Evolutionary conservation across 2,329 filamentous ascomycete species (phyloP).

Genomic region (Esteya vermicola): DNA sequence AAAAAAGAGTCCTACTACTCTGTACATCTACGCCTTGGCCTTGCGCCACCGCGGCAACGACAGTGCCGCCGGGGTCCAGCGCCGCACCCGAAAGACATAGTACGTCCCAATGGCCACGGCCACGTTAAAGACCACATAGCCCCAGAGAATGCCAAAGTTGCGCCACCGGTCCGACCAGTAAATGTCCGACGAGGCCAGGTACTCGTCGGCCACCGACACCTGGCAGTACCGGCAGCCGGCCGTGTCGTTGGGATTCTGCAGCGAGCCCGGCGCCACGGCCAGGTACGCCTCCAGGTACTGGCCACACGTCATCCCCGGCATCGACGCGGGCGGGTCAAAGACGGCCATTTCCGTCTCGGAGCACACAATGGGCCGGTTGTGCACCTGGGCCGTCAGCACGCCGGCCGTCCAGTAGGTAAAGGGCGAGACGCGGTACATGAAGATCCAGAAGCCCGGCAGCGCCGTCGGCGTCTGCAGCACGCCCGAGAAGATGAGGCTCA

Average conservation of each 20-base stretch:
- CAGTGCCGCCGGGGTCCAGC: conserved; percentile 9
- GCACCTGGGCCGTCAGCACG: conserved; percentile 51
- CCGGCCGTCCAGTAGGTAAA: conserved; percentile 57
- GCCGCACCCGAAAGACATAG: conserved; percentile 43
- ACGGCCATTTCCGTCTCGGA: conserved; percentile 40
- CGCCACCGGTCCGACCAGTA: conserved; percentile 45
- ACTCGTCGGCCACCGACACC: conserved; percentile 49
- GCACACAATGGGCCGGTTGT: conserved; percentile 37
- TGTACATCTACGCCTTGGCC: neutral
- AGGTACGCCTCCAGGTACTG: conserved; percentile 49
- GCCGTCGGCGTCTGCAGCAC: conserved; percentile 44
- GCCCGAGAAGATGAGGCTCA: conserved; percentile 44
- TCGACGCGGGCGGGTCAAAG: conserved; percentile 48
- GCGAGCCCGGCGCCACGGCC: conserved; percentile 31
- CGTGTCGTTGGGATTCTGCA: conserved; percentile 47
- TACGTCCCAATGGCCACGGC: conserved; percentile 43
- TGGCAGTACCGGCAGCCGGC: conserved; percentile 52
- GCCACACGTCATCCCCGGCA: conserved; percentile 48
- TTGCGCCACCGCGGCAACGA: neutral
- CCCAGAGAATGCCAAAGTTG: conserved; percentile 58
- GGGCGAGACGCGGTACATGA: conserved; percentile 57
- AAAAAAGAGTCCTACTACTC: neutral
- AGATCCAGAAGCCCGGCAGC: conserved; percentile 61
- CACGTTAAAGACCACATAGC: conserved; percentile 51
- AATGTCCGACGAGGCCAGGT: conserved; percentile 29